Evolutionary conservation across 345 rosid species (phyloP), one percentile per base, ranked within the genome.

Genomic region (Citrus sp.): DNA sequence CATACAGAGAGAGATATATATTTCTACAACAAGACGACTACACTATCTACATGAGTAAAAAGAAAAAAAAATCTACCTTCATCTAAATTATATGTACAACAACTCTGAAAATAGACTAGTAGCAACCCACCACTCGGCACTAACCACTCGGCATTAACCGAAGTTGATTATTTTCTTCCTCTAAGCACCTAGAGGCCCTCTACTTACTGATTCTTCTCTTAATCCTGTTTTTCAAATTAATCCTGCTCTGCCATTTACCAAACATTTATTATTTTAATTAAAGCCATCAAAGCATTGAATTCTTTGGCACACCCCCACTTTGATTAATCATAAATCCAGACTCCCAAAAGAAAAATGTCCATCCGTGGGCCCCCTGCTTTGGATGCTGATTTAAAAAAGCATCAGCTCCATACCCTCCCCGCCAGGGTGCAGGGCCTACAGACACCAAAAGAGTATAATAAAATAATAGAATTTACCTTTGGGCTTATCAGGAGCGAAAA

Each of bases 401-500:
- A 28, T 14, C 4, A 4, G 4, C 25, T n/a, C 21, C 13, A 46
- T 4, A 3, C 4, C 4, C 56, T 28, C 13, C 12, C 13, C n/a
- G 2, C 27, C 21, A 27, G 38, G 74, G 5, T 1, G 9, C 30
- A 8, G 24, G 61, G 21, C 62, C 42, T 9, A 30, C 74, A 14
- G 18, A 28, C 6, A 4, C 35, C 35, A 25, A 24, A 12, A 60
- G 42, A 56, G 0, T 28, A 6, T 32, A 37, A 30, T 0, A 14
- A 12, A 37, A 9, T 72, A 14, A 55, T 10, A 54, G 66, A 3
- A 63, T 25, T 46, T 75, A 94, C 99, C 97, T 91, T 90, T 91
- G 84, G 89, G 86, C 19, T 73, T 88, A 74, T 92, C 92, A 51
- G 99, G 99, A 19, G 84, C 42, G 74, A 90, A 90, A 67, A 96